Base-by-base conservation (phyloP, 768 basidiomycete genomes). In the Leucocoprinus sp. region DNA sequence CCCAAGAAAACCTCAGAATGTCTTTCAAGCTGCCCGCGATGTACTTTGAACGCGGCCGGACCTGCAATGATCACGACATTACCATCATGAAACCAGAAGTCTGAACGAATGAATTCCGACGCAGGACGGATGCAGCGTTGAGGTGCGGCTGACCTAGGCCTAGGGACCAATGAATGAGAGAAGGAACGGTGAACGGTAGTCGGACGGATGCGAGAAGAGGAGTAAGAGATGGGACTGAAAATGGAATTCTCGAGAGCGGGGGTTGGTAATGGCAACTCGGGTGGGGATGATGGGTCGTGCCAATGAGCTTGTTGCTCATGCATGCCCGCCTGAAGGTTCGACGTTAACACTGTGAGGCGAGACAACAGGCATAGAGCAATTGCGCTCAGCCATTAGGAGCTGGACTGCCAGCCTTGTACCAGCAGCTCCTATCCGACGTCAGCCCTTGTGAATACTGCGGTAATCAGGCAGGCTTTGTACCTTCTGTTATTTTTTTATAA, bases 1-100 rank as follows among this genome's bases (percentile, higher is more conserved):
- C 74, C 79, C 48, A 70, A 68, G 60, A 89, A 88, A n/a, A 88
- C 69, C 31, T 87, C 85, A 0, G 84, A 86, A 49, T 88, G 84
- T 4, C 86, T 74, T 47, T 73, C 72, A 19, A 89, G 71, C 53
- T 84, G 82, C 0, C 85, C 83, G 4, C 75, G 73, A 55, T 87
- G 84, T 3, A 87, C 82, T 51, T 80, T 85, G 70, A 86, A 87
- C 0, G 73, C 77, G 9, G 72, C 72, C 15, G 61, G 59, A 0
- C 70, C 73, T 1, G 78, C 71, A 42, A 84, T 60, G 42, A 87
- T 69, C 42, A 85, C 64, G 34, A 84, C 64, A 55, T 84, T 87
- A 8, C 84, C 84, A 53, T 87, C 84, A 0, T 62, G 51, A 57
- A 87, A 87, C 82, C 82, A 87, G 56, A 86, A 74, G 52, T 83